Base-by-base conservation (phyloP, 1,139 yeast genomes). In the Kodamaea alishanica region DNA sequence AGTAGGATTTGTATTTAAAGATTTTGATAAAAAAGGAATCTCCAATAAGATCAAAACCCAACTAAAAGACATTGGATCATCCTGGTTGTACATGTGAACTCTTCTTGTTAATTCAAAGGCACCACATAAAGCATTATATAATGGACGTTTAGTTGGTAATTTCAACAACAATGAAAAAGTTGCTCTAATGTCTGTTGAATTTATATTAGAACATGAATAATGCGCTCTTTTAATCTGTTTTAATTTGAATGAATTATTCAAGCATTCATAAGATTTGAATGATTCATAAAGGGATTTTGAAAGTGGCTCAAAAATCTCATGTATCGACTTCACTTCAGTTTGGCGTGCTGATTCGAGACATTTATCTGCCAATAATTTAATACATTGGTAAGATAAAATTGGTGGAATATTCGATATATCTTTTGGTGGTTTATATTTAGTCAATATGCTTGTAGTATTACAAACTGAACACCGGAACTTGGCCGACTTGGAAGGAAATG, bases 31-130 rank as follows among this genome's bases (percentile, higher is more conserved):
- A 10, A 74, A 67, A 0, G 92, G 92, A 15, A 79, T 73, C 42
- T 81, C 86, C 39, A 81, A 56, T n/a, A 83, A 55, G 3, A 84
- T 73, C 15, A 83, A 56, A 1, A 83, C 48, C 84, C 86, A 82
- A 33, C 65, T 54, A 28, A 77, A 59, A 7, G 71, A 58, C 3
- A 61, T 47, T 0, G 77, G 70, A 28, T 65, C 61, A 25, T 67
- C 47, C 23, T 46, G 60, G 8, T 54, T 49, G 6, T 64, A 61
- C 0, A 79, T 73, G 28, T 61, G 54, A 2, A 65, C 47, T 34
- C 78, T 64, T 41, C 70, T 73, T 25, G 83, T 57, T 6, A 77
- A 60, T 10, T 69, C 69, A 31, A 71, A 60, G 2, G 75, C 72
- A 0, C 81, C 77, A 15, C 66, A 50, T 9, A 84, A 55, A 11